phyloP scores from a whole-genome alignment of 2,329 filamentous ascomycete genomes.

The Colletotrichum falcatum region DNA sequence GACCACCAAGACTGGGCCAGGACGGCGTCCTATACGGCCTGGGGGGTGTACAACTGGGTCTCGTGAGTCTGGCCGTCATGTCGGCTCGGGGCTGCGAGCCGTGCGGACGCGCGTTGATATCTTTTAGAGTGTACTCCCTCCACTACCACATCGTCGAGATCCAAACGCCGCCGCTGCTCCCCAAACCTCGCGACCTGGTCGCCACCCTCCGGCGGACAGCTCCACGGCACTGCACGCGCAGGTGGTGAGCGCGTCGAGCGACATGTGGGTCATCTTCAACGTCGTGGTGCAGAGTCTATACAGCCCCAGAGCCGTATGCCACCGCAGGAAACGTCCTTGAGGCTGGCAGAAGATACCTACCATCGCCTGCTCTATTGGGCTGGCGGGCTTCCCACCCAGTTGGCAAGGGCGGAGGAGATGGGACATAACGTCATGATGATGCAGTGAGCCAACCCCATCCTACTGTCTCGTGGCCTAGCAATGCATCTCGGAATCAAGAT shows the following conservation, averaged over 20 bases:
- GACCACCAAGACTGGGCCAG: slow-evolving; percentile 10
- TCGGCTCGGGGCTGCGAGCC: too few relatives aligned
- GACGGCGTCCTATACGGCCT: slow-evolving; percentile 46
- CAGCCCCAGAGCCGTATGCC: too few relatives aligned
- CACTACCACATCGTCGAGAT: slow-evolving; percentile 25
- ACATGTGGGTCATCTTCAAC: slow-evolving; percentile 19
- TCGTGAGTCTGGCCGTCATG: slow-evolving; percentile 1
- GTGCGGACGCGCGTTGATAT: neutral
- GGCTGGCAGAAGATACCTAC: slow-evolving; percentile 15
- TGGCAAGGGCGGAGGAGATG: neutral
- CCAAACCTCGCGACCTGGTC: slow-evolving; percentile 5
- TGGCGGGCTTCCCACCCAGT: neutral
- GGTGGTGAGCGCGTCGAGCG: slow-evolving; percentile 9
- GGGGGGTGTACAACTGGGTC: slow-evolving; percentile 46
- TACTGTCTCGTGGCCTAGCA: neutral
- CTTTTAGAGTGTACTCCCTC: slow-evolving; percentile 8
- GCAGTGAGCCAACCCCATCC: slow-evolving; percentile 10
- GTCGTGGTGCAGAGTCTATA: neutral
- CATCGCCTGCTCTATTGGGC: slow-evolving; percentile 19
- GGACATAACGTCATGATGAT: slow-evolving; percentile 19
- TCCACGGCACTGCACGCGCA: neutral
- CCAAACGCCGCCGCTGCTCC: slow-evolving; percentile 20
- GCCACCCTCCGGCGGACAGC: too few relatives aligned
- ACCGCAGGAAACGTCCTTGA: neutral
- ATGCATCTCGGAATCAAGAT: neutral